phyloP scores from a whole-genome alignment of 1,284 basidiomycete species.

The Cystobasidium pallidum region DNA sequence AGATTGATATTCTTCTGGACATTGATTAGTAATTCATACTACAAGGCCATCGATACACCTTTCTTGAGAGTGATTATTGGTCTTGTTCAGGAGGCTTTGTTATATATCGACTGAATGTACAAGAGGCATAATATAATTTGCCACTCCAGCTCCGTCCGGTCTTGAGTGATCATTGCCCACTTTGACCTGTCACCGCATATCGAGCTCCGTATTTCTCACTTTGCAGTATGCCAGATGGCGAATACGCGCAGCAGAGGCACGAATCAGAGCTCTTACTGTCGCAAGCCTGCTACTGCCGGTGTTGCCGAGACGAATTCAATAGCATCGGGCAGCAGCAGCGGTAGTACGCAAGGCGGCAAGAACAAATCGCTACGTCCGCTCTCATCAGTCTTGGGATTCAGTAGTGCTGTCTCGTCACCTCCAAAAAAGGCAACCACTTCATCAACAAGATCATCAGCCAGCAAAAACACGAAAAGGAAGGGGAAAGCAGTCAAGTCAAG shows the following conservation, averaged over 20 bases:
- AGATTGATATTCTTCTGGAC: too few species aligned
- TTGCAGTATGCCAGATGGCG: constrained; percentile 8
- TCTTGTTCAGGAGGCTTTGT: too few species aligned
- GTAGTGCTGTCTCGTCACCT: constrained; percentile 6
- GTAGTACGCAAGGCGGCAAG: constrained; percentile 1
- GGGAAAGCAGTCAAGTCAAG: constrained; percentile 7
- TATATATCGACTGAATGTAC: too few species aligned
- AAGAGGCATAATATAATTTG: too few species aligned
- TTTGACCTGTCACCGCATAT: too few species aligned
- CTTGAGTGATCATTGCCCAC: too few species aligned
- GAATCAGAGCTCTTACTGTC: constrained; percentile 5
- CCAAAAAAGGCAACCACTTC: constrained; percentile 1
- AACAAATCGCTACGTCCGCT: constrained; percentile 15
- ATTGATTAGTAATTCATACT: too few species aligned
- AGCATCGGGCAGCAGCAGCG: constrained; percentile 11
- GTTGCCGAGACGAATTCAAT: not conserved
- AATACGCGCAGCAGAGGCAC: constrained; percentile 14
- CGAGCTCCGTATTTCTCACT: too few species aligned
- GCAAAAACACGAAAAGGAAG: not conserved
- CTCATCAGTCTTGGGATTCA: constrained; percentile 25
- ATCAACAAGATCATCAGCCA: constrained; percentile 7
- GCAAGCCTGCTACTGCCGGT: constrained; percentile 5
- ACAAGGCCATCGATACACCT: too few species aligned
- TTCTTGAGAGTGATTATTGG: too few species aligned
- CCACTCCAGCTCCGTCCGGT: too few species aligned